A percentile compares a stretch with the other conserved stretches of the same genome.
These are phyloP conservation scores for Articulospora tetracladia DNA, from an alignment of 495 filamentous ascomycete genomes.

Conservation along the genomic window DNA sequence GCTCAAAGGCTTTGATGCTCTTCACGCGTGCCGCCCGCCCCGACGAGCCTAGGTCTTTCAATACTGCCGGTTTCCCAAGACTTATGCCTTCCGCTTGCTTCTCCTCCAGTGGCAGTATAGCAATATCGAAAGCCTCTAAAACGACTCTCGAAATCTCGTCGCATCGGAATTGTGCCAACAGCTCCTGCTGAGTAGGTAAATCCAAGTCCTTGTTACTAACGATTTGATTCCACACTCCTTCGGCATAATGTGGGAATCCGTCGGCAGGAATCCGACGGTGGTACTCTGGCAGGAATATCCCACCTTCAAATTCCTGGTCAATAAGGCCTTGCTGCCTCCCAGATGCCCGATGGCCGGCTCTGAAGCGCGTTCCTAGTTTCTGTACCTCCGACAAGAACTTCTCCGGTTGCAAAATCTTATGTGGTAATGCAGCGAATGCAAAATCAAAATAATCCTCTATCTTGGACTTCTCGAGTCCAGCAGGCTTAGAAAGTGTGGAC, in stretches of 20 bases:
- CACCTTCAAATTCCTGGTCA: constrained; percentile 68
- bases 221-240: constrained; percentile 96
- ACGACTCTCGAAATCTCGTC: constrained; percentile 93
- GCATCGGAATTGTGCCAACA: constrained; percentile 94
- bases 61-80: constrained; percentile 63
- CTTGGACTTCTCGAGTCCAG: constrained; percentile 79
- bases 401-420: constrained; percentile 95
- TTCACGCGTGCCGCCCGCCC: constrained; percentile 71
- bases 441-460: constrained; percentile 99
- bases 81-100: constrained; percentile 70
- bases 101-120: constrained; percentile 81
- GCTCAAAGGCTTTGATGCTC: constrained; percentile 78
- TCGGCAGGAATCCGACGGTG: constrained; percentile 95
- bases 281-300: constrained; percentile 89
- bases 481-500: constrained; percentile 85
- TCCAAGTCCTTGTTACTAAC: constrained; percentile 98
- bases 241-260: constrained; percentile 87
- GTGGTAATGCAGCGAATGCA: constrained; percentile 90
- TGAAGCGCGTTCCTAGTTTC: constrained; percentile 77
- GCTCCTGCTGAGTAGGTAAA: constrained; percentile 92
- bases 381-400: constrained; percentile 78
- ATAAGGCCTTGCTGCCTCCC: constrained; percentile 45
- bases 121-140: constrained; percentile 75
- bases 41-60: constrained; percentile 70
- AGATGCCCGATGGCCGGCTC: constrained; percentile 67